phyloP scores from a whole-genome alignment of 805 yeast genomes.

The Wickerhamiella australiensis region DNA sequence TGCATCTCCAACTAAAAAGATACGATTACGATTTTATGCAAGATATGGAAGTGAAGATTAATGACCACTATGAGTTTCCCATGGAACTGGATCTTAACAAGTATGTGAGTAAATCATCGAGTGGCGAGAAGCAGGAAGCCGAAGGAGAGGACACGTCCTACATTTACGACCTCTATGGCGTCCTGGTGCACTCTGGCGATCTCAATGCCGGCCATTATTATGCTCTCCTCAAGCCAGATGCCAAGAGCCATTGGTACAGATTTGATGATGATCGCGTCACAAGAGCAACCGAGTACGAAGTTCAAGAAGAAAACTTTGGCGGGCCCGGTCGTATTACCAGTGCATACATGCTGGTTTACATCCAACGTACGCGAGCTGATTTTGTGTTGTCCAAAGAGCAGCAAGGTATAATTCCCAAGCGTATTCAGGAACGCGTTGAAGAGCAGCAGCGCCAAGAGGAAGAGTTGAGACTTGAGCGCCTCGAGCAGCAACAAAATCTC shows the following conservation, averaged over 20 bases:
- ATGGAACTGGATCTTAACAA: slow-evolving; percentile 69
- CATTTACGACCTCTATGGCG: slow-evolving; percentile 82
- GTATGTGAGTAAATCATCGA: slow-evolving; percentile 58
- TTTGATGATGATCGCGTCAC: slow-evolving; percentile 95
- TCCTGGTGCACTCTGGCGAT: slow-evolving; percentile 90
- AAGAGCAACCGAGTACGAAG: slow-evolving; percentile 72
- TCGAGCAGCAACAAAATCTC: slow-evolving; percentile 44
- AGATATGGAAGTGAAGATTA: slow-evolving; percentile 79
- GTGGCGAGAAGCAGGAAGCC: no score
- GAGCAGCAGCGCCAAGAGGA: slow-evolving; percentile 50
- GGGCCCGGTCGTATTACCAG: slow-evolving; percentile 79
- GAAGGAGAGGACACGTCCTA: slow-evolving; percentile 28
- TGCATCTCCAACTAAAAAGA: slow-evolving; percentile 85
- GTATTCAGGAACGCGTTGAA: slow-evolving; percentile 53
- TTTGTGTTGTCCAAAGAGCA: slow-evolving; percentile 42
- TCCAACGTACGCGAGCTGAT: slow-evolving; percentile 48
- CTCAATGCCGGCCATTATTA: slow-evolving; percentile 94
- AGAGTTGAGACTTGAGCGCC: slow-evolving; percentile 43
- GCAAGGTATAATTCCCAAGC: slow-evolving; percentile 50
- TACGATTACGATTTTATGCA: slow-evolving; percentile 88
- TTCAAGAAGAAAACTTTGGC: slow-evolving; percentile 86
- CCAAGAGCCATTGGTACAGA: slow-evolving; percentile 64
- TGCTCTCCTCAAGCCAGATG: slow-evolving; percentile 76
- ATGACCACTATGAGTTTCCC: slow-evolving; percentile 85
- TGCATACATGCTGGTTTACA: slow-evolving; percentile 94